phyloP scores from a whole-genome alignment of 2,329 filamentous ascomycete species.

The Penicillium sp. region DNA sequence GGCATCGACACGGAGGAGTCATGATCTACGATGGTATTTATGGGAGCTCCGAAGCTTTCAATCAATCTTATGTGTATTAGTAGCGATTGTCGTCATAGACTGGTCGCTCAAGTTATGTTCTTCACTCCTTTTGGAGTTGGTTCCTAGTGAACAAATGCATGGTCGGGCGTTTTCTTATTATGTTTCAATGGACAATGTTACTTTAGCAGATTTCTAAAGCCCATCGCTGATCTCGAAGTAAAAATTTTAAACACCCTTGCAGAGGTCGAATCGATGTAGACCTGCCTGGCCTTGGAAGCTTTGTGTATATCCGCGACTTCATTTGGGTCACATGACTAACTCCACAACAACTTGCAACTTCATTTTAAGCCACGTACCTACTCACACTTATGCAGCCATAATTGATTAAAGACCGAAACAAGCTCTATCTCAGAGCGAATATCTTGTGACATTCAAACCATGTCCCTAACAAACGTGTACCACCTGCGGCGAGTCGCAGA shows the following conservation, averaged over 20 bases:
- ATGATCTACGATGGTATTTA: constrained; percentile 17
- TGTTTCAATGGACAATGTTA: background rate
- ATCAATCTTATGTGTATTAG: constrained; percentile 11
- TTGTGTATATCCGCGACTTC: background rate
- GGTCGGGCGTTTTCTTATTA: constrained; percentile 24
- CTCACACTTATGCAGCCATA: background rate
- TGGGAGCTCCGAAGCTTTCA: background rate
- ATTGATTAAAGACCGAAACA: background rate
- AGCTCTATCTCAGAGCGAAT: background rate
- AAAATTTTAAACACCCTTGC: background rate
- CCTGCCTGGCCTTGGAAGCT: background rate
- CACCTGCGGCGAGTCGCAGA: constrained; percentile 85
- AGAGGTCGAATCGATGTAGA: background rate
- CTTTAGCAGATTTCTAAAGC: background rate
- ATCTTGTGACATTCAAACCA: background rate
- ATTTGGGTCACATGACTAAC: constrained; percentile 48
- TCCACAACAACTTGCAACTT: constrained; percentile 34
- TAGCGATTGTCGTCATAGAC: background rate
- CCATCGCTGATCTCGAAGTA: background rate
- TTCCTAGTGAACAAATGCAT: constrained; percentile 28
- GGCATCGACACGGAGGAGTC: constrained; percentile 26
- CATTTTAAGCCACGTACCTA: background rate
- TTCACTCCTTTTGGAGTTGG: constrained; percentile 14
- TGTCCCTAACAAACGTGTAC: constrained; percentile 70
- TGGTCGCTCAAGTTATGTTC: constrained; percentile 8